Percentiles rank a stretch among this genome's conserved stretches.
These are phyloP conservation scores for Thielaviopsis populi DNA, from an alignment of 2,329 filamentous ascomycete genomes.

Conservation along the genomic window DNA sequence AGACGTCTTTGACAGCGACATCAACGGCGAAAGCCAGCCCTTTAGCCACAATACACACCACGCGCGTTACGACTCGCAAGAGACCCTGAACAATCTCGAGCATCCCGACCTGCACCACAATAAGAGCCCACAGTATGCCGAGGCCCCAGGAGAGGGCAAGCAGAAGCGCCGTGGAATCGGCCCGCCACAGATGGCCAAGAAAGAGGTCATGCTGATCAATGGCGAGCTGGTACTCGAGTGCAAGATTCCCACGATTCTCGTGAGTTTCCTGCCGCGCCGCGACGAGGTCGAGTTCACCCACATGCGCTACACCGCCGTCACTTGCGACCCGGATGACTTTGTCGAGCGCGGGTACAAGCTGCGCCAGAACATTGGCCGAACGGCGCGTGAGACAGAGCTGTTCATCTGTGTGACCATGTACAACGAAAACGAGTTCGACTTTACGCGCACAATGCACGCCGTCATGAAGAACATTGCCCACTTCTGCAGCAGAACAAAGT, in stretches of 20 bases:
- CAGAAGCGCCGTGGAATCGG: constrained; percentile 80
- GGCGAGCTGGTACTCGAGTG: constrained; percentile 95
- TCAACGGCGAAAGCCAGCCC: constrained; percentile 19
- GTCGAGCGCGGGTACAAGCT: constrained; percentile 78
- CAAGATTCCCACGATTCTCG: constrained; percentile 96
- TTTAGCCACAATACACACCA: constrained; percentile 26
- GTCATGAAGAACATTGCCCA: constrained; percentile 97
- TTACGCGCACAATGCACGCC: constrained; percentile 95
- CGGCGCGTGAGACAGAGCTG: constrained; percentile 76
- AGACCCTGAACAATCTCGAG: constrained; percentile 36
- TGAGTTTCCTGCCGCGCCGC: constrained; percentile 85
- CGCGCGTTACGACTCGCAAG: constrained; percentile 39
- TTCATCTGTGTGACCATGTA: constrained; percentile 99
- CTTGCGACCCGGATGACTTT: constrained; percentile 91
- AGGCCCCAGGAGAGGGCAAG: constrained; percentile 48
- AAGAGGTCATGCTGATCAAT: constrained; percentile 92
- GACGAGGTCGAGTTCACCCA: constrained; percentile 96
- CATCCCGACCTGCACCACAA: constrained; percentile 22
- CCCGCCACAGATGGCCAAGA: constrained; percentile 74
- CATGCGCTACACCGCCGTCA: constrained; percentile 98
- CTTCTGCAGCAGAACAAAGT: constrained; percentile 85
- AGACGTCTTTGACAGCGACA: constrained; percentile 57
- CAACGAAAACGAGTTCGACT: constrained; percentile 94
- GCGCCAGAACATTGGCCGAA: constrained; percentile 75
- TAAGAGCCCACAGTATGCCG: constrained; percentile 32